phyloP scores from a whole-genome alignment of 306 rosid species.

The Luffa aegyptiaca region DNA sequence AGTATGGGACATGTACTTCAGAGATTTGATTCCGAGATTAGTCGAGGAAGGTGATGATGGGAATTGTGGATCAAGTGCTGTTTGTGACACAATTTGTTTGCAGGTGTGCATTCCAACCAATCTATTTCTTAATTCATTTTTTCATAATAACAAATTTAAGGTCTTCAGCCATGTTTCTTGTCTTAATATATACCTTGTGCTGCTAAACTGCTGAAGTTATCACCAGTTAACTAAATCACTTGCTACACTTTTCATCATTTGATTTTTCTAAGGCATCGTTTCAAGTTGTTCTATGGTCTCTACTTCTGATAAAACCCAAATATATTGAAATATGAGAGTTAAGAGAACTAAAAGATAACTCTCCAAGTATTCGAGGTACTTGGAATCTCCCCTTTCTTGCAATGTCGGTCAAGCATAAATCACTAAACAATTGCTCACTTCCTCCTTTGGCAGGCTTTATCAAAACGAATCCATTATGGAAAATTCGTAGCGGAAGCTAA shows the following conservation, averaged over 20 bases:
- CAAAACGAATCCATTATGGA: conserved; percentile 89
- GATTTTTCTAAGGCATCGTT: not conserved
- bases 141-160: not conserved
- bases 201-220: not conserved
- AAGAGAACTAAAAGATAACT: too few species aligned
- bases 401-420: too few species aligned
- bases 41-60: conserved; percentile 89
- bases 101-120: conserved; percentile 46
- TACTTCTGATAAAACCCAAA: not conserved
- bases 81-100: conserved; percentile 84
- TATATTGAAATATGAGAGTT: too few species aligned
- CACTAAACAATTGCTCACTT: too few species aligned
- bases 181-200: not conserved
- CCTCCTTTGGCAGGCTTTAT: conserved; percentile 37
- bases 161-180: not conserved
- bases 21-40: conserved; percentile 61
- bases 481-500: conserved; percentile 90
- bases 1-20: conserved; percentile 83
- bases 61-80: conserved; percentile 78
- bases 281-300: not conserved
- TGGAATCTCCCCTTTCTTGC: too few species aligned
- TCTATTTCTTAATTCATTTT: not conserved
- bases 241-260: not conserved
- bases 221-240: not conserved
- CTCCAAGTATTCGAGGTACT: too few species aligned